Evolutionary conservation across 129 eudicot species (phyloP).

Genomic region (Tanacetum coccineum): DNA sequence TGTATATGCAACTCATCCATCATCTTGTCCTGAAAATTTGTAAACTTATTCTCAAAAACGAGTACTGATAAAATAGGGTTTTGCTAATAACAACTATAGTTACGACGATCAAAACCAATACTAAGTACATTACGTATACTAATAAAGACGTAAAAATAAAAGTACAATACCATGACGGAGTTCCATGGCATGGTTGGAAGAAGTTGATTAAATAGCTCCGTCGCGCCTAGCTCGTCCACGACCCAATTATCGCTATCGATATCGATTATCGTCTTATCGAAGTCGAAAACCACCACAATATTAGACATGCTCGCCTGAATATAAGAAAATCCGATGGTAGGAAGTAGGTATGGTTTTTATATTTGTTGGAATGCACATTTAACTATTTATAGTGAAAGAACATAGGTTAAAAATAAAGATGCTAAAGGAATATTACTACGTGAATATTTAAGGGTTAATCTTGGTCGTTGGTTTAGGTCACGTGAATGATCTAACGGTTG

Average conservation of each 20-base stretch:
- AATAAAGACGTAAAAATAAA: background rate
- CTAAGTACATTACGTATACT: background rate
- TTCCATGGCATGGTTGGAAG: slow-evolving; percentile 85
- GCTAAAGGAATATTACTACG: slow-evolving; percentile 55
- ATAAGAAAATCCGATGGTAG: background rate
- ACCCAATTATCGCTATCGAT: slow-evolving; percentile 83
- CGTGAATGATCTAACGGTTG: slow-evolving; percentile 24
- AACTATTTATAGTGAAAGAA: slow-evolving; percentile 23
- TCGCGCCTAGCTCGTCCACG: slow-evolving; percentile 47
- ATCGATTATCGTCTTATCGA: slow-evolving; percentile 84
- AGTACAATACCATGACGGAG: slow-evolving; percentile 48
- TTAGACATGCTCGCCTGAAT: slow-evolving; percentile 40
- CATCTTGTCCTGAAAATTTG: slow-evolving; percentile 50
- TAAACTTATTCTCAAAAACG: too few relatives aligned
- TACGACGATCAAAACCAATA: too few relatives aligned
- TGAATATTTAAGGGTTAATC: slow-evolving; percentile 7
- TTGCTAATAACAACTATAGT: too few relatives aligned
- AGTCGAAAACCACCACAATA: slow-evolving; percentile 67
- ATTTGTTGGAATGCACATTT: background rate
- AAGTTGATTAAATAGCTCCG: slow-evolving; percentile 40
- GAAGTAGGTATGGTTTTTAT: slow-evolving; percentile 5
- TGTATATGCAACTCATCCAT: slow-evolving; percentile 57
- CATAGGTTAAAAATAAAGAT: slow-evolving; percentile 13
- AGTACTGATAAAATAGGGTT: too few relatives aligned
- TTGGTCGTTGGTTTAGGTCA: slow-evolving; percentile 18